Evolutionary conservation across 2,329 filamentous ascomycete genomes (phyloP), one percentile per base, ranked within the genome.

Genomic region (Cladophialophora carrionii): DNA sequence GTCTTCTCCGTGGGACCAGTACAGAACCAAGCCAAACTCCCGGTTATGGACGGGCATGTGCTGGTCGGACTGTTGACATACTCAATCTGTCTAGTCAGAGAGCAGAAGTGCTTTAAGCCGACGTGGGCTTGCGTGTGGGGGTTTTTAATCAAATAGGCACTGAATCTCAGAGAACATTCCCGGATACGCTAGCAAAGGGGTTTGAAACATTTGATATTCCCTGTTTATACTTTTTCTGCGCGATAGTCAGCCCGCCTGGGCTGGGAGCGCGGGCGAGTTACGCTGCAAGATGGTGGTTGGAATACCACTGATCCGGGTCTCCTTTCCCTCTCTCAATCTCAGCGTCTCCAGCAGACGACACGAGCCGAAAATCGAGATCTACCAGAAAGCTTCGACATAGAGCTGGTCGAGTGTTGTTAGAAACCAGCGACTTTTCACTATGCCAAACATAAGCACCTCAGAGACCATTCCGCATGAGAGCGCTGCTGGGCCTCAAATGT

Each of bases 381-480:
- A n/a, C n/a, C n/a, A n/a, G n/a, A n/a, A n/a, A n/a, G n/a, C n/a
- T n/a, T n/a, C n/a, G n/a, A n/a, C n/a, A n/a, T n/a, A n/a, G n/a
- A n/a, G n/a, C n/a, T n/a, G n/a, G n/a, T n/a, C n/a, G 26, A 29
- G 24, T 4, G 37, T 9, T 26, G 22, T 43, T 51, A 41, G 3
- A 53, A n/a, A 32, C 22, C 41, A 57, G 32, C 7, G 34, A n/a
- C 46, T 12, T 9, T 24, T 31, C 37, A 43, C 57, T 8, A 63
- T 61, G 64, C 61, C 64, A 29, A 57, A 61, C 20, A 57, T 63
- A 56, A 61, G 56, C 26, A 52, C 52, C 1, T 49, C 57, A 32
- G 26, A 37, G 34, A 43, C 56, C 52, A 26, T 17, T 43, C 20
- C 17, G 37, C 55, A n/a, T 31, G 48, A 3, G 56, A 10, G 56